A percentile compares a stretch with the other conserved stretches of the same genome.
phyloP scores from a whole-genome alignment of 257 asterid species.

The Nicotiana benthamiana region DNA sequence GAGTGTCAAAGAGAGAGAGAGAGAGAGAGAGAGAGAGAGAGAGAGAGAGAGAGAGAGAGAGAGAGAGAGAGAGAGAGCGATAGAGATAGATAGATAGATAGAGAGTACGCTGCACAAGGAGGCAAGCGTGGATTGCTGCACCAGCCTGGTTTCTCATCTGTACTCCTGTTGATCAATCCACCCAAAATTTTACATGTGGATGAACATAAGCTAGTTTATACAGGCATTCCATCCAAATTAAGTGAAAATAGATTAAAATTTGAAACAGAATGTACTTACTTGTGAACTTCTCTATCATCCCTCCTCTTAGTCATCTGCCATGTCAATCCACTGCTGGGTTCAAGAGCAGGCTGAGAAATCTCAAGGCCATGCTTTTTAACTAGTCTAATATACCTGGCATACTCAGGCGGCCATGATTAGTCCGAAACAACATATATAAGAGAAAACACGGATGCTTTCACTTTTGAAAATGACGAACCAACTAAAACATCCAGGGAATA shows the following conservation, averaged over 20 bases:
- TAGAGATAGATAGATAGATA: conserved; percentile 3
- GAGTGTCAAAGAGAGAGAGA: neutral
- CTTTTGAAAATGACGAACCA: neutral
- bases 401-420: conserved; percentile 3
- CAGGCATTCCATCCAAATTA: neutral
- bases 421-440: neutral
- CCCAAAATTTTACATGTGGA: neutral
- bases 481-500: neutral
- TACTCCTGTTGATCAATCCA: conserved; percentile 35
- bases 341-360: conserved; percentile 84
- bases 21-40: neutral
- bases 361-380: conserved; percentile 68
- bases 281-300: conserved; percentile 70
- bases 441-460: neutral
- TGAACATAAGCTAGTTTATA: neutral
- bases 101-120: conserved; percentile 94
- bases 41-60: no score
- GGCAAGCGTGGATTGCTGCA: conserved; percentile 72
- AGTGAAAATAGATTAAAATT: neutral
- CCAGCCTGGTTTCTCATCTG: conserved; percentile 80
- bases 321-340: conserved; percentile 64
- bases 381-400: conserved; percentile 51
- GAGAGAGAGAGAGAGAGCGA: neutral
- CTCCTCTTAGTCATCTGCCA: conserved; percentile 77
- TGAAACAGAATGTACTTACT: conserved; percentile 28